Evolutionary conservation across 202 grass and related monocot species (phyloP).

Genomic region (Zizania palustris): DNA sequence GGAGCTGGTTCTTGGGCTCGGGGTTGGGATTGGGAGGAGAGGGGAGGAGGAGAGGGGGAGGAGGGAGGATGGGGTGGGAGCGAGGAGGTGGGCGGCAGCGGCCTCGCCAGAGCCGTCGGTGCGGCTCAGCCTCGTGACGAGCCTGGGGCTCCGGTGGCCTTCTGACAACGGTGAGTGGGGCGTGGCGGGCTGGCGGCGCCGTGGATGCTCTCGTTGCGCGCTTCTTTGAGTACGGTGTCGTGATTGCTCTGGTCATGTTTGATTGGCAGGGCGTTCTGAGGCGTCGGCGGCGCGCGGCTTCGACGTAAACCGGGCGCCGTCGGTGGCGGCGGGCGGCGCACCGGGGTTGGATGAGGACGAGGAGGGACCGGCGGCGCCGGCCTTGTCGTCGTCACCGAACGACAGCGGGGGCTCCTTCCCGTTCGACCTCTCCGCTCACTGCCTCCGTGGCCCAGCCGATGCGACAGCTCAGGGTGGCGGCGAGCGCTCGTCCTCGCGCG

Average conservation of each 20-base stretch:
- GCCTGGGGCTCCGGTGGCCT: constrained; percentile 55
- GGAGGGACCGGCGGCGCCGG: background rate
- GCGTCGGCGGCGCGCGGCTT: constrained; percentile 54
- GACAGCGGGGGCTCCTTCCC: constrained; percentile 68
- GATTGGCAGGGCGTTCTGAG: constrained; percentile 36
- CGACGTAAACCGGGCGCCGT: constrained; percentile 71
- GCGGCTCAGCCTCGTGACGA: constrained; percentile 58
- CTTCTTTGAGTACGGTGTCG: background rate
- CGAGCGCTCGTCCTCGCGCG: constrained; percentile 64
- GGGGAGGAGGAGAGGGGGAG: constrained; percentile 15
- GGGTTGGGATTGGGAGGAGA: background rate
- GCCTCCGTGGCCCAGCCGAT: background rate
- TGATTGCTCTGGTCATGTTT: background rate
- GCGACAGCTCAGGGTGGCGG: constrained; percentile 3
- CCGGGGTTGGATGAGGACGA: constrained; percentile 42
- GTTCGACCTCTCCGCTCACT: constrained; percentile 46
- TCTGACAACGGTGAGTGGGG: constrained; percentile 19
- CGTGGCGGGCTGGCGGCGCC: too few relatives aligned
- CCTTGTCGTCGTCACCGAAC: constrained; percentile 70
- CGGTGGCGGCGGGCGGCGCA: constrained; percentile 18
- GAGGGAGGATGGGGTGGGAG: background rate
- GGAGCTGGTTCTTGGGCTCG: constrained; percentile 57
- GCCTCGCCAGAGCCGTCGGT: constrained; percentile 44
- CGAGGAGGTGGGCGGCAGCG: constrained; percentile 23
- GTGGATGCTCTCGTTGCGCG: too few relatives aligned